Percentiles rank a stretch among this genome's conserved stretches.
Conservation (phyloP, 1,139 yeast species). For the Kodamaea anthophila region DNA sequence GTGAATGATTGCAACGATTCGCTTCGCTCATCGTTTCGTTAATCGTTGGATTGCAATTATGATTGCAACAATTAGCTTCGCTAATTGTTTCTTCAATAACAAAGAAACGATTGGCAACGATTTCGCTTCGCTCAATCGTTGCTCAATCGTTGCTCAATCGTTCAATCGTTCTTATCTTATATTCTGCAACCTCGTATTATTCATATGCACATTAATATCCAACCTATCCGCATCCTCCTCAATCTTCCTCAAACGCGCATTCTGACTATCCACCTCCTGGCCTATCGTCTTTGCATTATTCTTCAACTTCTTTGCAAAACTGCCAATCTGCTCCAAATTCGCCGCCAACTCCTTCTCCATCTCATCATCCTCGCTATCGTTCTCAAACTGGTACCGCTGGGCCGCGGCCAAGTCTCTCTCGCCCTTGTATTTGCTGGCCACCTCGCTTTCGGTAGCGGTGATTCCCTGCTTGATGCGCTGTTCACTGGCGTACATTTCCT, state of each 20-base stretch:
- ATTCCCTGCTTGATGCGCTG: constrained; percentile 41
- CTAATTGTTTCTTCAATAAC: no score
- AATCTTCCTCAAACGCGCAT: constrained; percentile 41
- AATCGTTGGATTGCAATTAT: no score
- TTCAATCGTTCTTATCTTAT: constrained; percentile 21
- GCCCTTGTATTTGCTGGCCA: constrained; percentile 45
- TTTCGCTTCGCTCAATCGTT: neutral
- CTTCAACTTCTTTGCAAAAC: constrained; percentile 38
- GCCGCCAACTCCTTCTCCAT: constrained; percentile 51
- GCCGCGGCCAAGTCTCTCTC: constrained; percentile 46
- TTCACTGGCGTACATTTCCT: constrained; percentile 42
- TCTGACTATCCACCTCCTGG: constrained; percentile 46
- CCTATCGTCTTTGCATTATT: constrained; percentile 42
- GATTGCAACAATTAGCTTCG: no score
- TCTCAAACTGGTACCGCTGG: constrained; percentile 43
- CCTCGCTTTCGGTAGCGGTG: constrained; percentile 33
- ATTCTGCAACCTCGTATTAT: constrained; percentile 39
- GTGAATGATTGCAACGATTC: no score
- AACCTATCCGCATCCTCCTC: constrained; percentile 52
- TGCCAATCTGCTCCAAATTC: constrained; percentile 49
- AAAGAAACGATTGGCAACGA: neutral
- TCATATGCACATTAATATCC: constrained; percentile 51
- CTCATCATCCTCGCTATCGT: constrained; percentile 54
- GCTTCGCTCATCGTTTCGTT: no score
- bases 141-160: neutral